A percentile compares a stretch with the other conserved stretches of the same genome.
These are phyloP conservation scores for Apiotrichum mycotoxinovorans DNA, from an alignment of 1,284 basidiomycete genomes.

Conservation along the genomic window DNA sequence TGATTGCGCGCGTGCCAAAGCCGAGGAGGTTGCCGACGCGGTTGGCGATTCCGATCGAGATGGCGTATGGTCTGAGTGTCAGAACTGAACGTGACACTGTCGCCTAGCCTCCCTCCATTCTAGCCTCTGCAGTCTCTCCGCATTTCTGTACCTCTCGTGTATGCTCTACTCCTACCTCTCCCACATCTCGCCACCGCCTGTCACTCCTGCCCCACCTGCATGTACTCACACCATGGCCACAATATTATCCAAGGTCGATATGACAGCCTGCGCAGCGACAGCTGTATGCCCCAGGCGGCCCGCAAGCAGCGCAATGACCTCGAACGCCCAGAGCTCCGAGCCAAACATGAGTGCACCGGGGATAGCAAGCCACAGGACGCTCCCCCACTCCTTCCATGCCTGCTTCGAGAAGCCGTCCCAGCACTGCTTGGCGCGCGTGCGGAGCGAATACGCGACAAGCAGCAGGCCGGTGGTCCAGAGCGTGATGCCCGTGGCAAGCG, in stretches of 20 bases:
- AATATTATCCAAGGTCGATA: conserved; percentile 22
- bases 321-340: conserved; percentile 33
- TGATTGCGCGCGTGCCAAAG: conserved; percentile 25
- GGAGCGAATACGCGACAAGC: conserved; percentile 20
- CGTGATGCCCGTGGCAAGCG: conserved; percentile 20
- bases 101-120: no score
- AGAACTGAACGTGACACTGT: no score
- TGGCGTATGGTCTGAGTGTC: conserved; percentile 20
- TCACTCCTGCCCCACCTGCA: background rate
- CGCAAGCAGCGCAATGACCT: conserved; percentile 32
- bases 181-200: no score
- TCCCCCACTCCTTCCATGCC: conserved; percentile 23
- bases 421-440: conserved; percentile 26
- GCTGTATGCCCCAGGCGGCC: conserved; percentile 27
- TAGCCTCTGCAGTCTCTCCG: no score
- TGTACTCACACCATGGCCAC: conserved; percentile 17
- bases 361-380: conserved; percentile 22
- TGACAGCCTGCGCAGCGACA: conserved; percentile 33
- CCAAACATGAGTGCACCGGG: conserved; percentile 31
- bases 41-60: conserved; percentile 24
- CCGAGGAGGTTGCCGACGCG: conserved; percentile 35
- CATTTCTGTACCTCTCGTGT: no score
- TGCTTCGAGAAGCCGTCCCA: conserved; percentile 26
- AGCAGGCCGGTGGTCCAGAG: conserved; percentile 20
- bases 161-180: no score